Evolutionary conservation across 2,329 filamentous ascomycete species (phyloP), one percentile per base, ranked within the genome.

Genomic region (Coniochaeta ligniaria): DNA sequence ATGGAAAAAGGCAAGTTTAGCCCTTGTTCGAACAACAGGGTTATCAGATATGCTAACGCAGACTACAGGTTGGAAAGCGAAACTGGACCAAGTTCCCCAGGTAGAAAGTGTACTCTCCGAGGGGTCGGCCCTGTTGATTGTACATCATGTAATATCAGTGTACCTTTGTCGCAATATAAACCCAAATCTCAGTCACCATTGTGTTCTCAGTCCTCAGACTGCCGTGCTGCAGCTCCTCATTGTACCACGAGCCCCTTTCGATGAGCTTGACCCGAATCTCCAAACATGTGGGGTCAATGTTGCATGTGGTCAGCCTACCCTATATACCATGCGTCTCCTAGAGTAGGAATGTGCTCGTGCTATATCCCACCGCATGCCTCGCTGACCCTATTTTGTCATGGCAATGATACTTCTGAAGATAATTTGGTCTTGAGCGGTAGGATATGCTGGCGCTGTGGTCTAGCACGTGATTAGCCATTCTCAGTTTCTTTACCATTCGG

Each of bases 1-100:
- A 74, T 99, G 94, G 95, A 96, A 96, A 78, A 87, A 90, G 85
- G 91, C 95, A 79, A 73, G 86, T 76, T 28, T 7, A 1, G 12
- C 36, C 3, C 22, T 6, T 22, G 14, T 45, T 58, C 33, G 11
- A 24, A 38, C 54, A 36, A 43, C 3, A 14, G 36, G 22, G n/a
- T 9, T 36, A 9, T 35, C 24, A 45, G n/a, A 41, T 24, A 45
- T 71, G 59, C 75, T 80, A 68, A 81, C 69, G 35, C 14, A n/a
- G 20, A 22, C 7, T 38, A 64, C 65, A 85, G 83, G 71, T 81
- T 65, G 82, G 82, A 64, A 82, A 78, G 73, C 73, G 73, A 68
- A 81, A 78, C 70, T 86, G 83, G 83, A 79, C 72, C 66, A 84
- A 78, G 69, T 86, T 78, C 70, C 83, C 83, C 64, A 82, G 80